Conservation (phyloP, 371 early-diverging fungal genomes). For the Mortierella sp. region DNA sequence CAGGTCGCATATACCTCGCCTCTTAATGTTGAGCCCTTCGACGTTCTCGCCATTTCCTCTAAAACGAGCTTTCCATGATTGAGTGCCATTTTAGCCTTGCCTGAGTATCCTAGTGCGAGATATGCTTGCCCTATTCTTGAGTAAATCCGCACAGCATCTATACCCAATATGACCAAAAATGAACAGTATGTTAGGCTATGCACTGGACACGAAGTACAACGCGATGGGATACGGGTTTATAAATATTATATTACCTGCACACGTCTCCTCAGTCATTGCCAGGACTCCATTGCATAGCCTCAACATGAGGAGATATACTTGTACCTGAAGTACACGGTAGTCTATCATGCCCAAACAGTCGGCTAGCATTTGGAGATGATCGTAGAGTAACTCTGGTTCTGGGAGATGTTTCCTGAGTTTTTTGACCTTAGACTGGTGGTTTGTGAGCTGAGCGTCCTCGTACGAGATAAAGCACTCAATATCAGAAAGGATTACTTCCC, state of each 20-base stretch:
- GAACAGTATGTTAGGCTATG: neutral
- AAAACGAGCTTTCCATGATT: conserved; percentile 60
- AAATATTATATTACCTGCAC: conserved; percentile 19
- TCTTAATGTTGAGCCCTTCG: neutral
- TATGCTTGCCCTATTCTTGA: conserved; percentile 67
- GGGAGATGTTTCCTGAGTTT: conserved; percentile 11
- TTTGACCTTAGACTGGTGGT: conserved; percentile 7
- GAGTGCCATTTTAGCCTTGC: conserved; percentile 72
- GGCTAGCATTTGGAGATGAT: conserved; percentile 50
- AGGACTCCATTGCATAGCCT: conserved; percentile 44
- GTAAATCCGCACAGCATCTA: conserved; percentile 66
- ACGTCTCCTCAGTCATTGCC: conserved; percentile 18
- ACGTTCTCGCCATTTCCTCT: conserved; percentile 30
- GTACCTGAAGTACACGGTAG: conserved; percentile 46
- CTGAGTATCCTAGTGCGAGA: conserved; percentile 73
- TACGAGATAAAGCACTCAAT: conserved; percentile 49
- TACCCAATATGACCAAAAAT: neutral
- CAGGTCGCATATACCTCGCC: conserved; percentile 31
- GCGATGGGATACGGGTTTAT: no score
- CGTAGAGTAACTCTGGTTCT: conserved; percentile 39
- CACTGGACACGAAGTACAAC: neutral
- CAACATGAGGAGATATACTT: conserved; percentile 43
- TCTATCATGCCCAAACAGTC: conserved; percentile 52
- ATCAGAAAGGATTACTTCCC: conserved; percentile 63
- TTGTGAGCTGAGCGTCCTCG: conserved; percentile 2